These are phyloP conservation scores for Citrullus colocynthis DNA, from an alignment of 306 rosid species.

Conservation along the genomic window DNA sequence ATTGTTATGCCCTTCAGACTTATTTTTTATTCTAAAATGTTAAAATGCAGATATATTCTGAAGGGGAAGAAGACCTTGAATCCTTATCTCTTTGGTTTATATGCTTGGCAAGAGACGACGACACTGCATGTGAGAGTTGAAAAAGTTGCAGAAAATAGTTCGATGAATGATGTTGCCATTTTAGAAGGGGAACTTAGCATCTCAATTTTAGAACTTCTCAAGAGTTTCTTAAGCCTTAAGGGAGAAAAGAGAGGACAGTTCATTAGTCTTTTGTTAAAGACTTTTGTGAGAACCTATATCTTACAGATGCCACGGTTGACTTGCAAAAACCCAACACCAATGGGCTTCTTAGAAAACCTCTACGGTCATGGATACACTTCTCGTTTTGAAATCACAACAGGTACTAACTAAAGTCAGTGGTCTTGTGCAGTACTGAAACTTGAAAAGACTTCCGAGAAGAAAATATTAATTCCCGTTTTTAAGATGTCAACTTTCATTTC, in stretches of 20 bases:
- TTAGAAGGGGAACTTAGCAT: constrained; percentile 16
- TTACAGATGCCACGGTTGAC: constrained; percentile 18
- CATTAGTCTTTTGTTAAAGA: constrained; percentile 4
- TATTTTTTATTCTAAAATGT: neutral
- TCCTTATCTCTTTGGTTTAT: constrained; percentile 17
- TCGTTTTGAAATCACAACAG: constrained; percentile 17
- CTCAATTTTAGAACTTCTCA: constrained; percentile 17
- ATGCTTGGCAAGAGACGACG: constrained; percentile 23
- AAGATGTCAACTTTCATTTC: neutral
- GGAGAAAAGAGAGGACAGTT: constrained; percentile 17
- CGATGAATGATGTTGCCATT: constrained; percentile 5
- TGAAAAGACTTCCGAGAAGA: neutral
- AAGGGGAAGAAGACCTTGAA: constrained; percentile 22
- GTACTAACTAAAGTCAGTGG: constrained; percentile 3
- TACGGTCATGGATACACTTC: constrained; percentile 3
- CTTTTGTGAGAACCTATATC: constrained; percentile 20
- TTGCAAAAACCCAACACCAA: neutral
- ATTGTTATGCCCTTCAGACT: neutral
- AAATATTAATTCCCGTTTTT: neutral
- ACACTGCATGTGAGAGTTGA: constrained; percentile 16
- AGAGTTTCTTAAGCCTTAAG: constrained; percentile 17
- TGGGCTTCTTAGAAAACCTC: neutral
- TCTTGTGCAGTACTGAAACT: neutral
- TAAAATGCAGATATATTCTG: constrained; percentile 21
- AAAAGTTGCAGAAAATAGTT: constrained; percentile 11